Percentiles rank a stretch among this genome's conserved stretches.
Evolutionary conservation across 371 early-diverging fungal genomes (phyloP).

Genomic region (Zopfochytrium polystomum): DNA sequence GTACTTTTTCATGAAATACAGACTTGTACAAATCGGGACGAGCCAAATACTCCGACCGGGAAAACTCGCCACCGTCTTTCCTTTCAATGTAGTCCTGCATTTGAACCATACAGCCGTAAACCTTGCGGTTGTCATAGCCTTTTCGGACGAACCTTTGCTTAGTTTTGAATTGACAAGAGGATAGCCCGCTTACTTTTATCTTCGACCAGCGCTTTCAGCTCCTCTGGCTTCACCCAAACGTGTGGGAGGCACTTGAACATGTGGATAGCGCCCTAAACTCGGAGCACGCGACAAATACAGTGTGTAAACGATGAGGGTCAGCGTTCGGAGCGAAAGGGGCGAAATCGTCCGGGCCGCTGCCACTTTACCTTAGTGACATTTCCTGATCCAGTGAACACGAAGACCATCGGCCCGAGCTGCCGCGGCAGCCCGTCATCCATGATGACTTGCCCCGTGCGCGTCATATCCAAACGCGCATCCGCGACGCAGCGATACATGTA

Average conservation of each 20-base stretch:
- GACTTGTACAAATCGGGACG: constrained; percentile 81
- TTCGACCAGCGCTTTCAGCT: constrained; percentile 65
- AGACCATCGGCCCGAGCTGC: constrained; percentile 84
- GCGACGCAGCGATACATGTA: constrained; percentile 80
- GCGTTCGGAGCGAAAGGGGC: too few relatives aligned
- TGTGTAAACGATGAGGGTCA: too few relatives aligned
- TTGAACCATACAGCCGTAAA: constrained; percentile 77
- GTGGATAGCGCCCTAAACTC: constrained; percentile 82
- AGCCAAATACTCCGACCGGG: constrained; percentile 66
- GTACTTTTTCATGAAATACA: constrained; percentile 75
- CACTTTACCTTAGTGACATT: constrained; percentile 90
- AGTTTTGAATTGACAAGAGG: neutral
- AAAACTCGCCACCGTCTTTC: constrained; percentile 62
- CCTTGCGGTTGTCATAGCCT: constrained; percentile 59
- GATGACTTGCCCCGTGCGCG: constrained; percentile 75
- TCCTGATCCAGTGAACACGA: constrained; percentile 92
- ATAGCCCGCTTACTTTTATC: constrained; percentile 59
- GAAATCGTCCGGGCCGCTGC: too few relatives aligned
- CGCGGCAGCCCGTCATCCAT: constrained; percentile 80
- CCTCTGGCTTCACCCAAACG: constrained; percentile 81
- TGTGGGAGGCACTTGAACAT: constrained; percentile 89
- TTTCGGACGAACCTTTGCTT: neutral
- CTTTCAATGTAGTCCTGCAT: constrained; percentile 76
- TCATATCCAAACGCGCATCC: constrained; percentile 72
- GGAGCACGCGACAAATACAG: too few relatives aligned